Evolutionary conservation across 2,329 filamentous ascomycete genomes (phyloP).

Genomic region (Aspergillus persii): DNA sequence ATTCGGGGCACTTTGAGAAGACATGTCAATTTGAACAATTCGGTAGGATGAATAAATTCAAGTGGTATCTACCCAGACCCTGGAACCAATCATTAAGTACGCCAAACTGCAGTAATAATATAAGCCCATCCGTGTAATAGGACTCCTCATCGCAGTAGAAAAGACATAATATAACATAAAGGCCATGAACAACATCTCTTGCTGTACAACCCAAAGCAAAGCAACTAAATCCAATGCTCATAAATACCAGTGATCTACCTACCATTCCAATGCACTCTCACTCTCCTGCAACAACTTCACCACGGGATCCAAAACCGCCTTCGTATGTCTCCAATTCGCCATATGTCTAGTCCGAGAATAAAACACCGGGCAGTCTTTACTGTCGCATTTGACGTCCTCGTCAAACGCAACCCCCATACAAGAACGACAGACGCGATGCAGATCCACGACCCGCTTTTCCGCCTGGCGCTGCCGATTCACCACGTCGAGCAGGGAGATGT

Average conservation of each 20-base stretch:
- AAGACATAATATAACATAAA: too few relatives aligned
- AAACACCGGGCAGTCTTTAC: conserved; percentile 88
- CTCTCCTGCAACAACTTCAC: conserved; percentile 36
- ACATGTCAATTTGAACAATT: not conserved
- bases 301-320: conserved; percentile 37
- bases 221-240: too few relatives aligned
- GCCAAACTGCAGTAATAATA: not conserved
- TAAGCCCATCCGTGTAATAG: not conserved
- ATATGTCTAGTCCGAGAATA: conserved; percentile 54
- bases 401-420: conserved; percentile 71
- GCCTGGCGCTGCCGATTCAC: conserved; percentile 60
- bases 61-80: not conserved
- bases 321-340: conserved; percentile 37
- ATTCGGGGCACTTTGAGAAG: not conserved
- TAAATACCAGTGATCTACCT: not conserved
- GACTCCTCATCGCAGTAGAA: not conserved
- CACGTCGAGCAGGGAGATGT: conserved; percentile 63
- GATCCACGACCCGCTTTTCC: conserved; percentile 62
- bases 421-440: conserved; percentile 72
- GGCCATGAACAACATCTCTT: too few relatives aligned
- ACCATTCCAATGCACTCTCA: conserved; percentile 40
- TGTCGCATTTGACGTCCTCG: conserved; percentile 83
- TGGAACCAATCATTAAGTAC: not conserved
- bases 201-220: too few relatives aligned
- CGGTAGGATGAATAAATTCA: not conserved